These are phyloP conservation scores for Pythium scleroteichum DNA, from an alignment of 352 stramenopile genomes.

Conservation along the genomic window DNA sequence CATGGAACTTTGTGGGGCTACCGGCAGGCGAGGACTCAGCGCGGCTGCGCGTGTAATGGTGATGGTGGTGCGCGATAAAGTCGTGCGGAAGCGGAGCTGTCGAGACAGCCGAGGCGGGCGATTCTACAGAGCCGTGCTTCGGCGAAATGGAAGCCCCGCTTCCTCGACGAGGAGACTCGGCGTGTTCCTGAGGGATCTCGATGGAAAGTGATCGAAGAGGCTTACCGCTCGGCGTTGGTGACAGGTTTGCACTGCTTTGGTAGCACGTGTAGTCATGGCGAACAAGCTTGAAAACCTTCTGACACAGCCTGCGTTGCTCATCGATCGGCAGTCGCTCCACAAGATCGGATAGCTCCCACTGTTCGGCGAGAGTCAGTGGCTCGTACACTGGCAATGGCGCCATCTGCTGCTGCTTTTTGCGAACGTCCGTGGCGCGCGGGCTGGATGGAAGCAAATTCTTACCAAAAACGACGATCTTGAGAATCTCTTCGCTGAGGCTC, in stretches of 20 bases:
- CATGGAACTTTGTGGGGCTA: slow-evolving; percentile 17
- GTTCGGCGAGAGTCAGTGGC: slow-evolving; percentile 45
- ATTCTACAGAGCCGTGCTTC: slow-evolving; percentile 3
- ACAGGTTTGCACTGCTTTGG: neutral
- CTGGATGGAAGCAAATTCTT: slow-evolving; percentile 33
- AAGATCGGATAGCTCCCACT: slow-evolving; percentile 71
- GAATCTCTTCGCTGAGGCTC: slow-evolving; percentile 40
- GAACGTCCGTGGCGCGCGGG: slow-evolving; percentile 16
- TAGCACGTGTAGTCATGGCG: slow-evolving; percentile 38
- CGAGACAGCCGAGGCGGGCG: slow-evolving; percentile 20
- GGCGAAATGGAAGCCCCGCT: slow-evolving; percentile 8
- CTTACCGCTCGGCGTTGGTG: neutral
- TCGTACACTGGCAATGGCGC: slow-evolving; percentile 27
- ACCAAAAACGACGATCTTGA: slow-evolving; percentile 47
- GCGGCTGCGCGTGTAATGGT: slow-evolving; percentile 37
- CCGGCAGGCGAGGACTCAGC: slow-evolving; percentile 25
- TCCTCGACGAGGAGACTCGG: slow-evolving; percentile 26
- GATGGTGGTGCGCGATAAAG: slow-evolving; percentile 35
- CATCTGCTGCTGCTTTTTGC: slow-evolving; percentile 17
- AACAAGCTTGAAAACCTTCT: slow-evolving; percentile 39
- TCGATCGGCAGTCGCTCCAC: slow-evolving; percentile 45
- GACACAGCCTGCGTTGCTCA: slow-evolving; percentile 53
- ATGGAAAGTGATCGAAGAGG: neutral
- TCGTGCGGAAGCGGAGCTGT: slow-evolving; percentile 22
- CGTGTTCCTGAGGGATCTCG: slow-evolving; percentile 1